Evolutionary conservation across 257 asterid species (phyloP), one percentile per base, ranked within the genome.

Genomic region (Solanum neorickii): DNA sequence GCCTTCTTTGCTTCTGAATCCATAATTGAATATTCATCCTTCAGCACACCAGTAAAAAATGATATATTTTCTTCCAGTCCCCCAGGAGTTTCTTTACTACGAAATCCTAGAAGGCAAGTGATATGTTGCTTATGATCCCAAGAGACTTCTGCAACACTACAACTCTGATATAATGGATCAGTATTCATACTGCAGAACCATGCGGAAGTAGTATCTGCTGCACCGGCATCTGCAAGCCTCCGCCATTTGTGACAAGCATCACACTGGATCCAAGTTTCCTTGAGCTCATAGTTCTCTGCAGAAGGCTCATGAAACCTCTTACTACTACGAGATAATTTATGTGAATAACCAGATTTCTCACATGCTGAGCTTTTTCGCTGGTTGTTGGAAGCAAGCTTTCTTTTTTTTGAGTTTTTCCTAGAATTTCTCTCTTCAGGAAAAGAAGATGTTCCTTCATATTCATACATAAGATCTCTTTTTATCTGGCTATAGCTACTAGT

Each of bases 181-280:
- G 82, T 90, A 86, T 95, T 97, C 98, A 97, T 97, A 85, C 98
- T 94, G 90, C 99, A 97, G 91, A 97, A 97, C 99, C 99, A 97
- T 49, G 94, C 98, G 46, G 89, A 88, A 74, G 94, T 91, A 84
- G 92, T 83, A 89, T 91, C 91, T 56, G 94, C 89, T 60, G 27
- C 87, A 86, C 20, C 47, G 84, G 86, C 93, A 87, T 92, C 93
- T 68, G 88, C 89, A 87, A 94, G 93, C 93, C 93, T 96, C 89
- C 99, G 95, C 99, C 99, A 97, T 92, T 96, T 97, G 89, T 94
- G 90, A 92, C 99, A 97, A 90, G 97, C 98, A 90, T 97, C 99
- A 91, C 99, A 97, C 89, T 96, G 98, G 84, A 96, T 93, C 99
- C 99, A 95, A 74, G 95, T 93, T 87, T 97, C 99, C 62, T 93